These are phyloP conservation scores for Tolypocladium capitatum DNA, from an alignment of 2,329 filamentous ascomycete genomes.

Conservation along the genomic window DNA sequence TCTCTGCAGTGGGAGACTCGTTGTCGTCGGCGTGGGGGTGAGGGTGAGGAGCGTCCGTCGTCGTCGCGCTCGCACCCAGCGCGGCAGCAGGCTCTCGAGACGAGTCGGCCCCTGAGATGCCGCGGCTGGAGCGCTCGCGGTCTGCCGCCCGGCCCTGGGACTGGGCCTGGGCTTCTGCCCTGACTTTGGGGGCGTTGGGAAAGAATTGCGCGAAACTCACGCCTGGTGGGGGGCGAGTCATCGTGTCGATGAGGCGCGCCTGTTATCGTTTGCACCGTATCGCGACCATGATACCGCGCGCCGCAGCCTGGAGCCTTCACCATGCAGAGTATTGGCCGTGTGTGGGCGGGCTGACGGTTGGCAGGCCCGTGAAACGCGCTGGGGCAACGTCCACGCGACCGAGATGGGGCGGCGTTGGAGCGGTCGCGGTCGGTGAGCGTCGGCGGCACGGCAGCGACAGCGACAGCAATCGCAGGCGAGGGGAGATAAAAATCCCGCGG, in stretches of 20 bases:
- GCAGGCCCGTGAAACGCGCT: constrained; percentile 10
- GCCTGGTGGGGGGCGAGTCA: constrained; percentile 63
- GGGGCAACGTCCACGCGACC: constrained; percentile 27
- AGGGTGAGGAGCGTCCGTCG: constrained; percentile 11
- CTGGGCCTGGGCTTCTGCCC: constrained; percentile 21
- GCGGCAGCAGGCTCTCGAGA: constrained; percentile 10
- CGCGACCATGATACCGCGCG: constrained; percentile 43
- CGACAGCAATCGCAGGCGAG: background rate
- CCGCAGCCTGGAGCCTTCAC: constrained; percentile 9
- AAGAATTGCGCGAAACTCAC: constrained; percentile 82
- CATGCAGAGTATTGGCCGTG: constrained; percentile 8
- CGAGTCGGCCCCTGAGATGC: constrained; percentile 10
- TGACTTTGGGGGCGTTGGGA: constrained; percentile 59
- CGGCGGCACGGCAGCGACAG: background rate
- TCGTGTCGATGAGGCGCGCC: constrained; percentile 39
- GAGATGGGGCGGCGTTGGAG: constrained; percentile 3
- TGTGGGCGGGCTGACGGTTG: constrained; percentile 2
- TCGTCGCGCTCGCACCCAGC: constrained; percentile 12
- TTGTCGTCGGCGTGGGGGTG: constrained; percentile 43
- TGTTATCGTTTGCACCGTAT: constrained; percentile 38
- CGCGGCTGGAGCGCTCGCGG: constrained; percentile 16
- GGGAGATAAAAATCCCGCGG: background rate
- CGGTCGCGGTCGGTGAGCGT: background rate
- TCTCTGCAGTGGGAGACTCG: constrained; percentile 49
- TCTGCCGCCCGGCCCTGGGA: constrained; percentile 21